Conservation (phyloP, 441 rosid genomes). For the Macaranga tanarius region DNA sequence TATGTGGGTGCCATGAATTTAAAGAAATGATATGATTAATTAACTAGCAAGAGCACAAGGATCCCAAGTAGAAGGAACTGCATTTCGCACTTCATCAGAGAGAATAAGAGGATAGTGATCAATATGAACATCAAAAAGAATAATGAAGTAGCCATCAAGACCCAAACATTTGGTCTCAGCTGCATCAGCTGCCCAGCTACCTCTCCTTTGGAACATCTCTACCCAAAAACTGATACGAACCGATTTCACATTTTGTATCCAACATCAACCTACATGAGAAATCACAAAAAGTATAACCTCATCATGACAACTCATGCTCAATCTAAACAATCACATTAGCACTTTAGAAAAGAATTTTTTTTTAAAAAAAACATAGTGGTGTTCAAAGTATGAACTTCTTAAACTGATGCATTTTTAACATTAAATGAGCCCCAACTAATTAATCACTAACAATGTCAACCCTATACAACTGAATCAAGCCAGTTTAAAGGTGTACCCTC, state of each 20-base stretch:
- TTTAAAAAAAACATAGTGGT: background rate
- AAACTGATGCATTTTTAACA: background rate
- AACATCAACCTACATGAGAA: constrained; percentile 60
- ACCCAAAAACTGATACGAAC: constrained; percentile 88
- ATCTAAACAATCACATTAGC: background rate
- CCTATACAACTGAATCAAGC: too few species aligned
- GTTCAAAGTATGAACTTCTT: background rate
- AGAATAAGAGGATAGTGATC: constrained; percentile 68
- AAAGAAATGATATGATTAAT: background rate
- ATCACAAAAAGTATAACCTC: constrained; percentile 38
- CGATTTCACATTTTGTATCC: constrained; percentile 92
- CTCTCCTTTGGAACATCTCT: too few species aligned
- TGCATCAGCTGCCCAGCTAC: constrained; percentile 79
- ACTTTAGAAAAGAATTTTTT: background rate
- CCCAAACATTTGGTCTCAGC: constrained; percentile 60
- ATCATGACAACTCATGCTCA: constrained; percentile 30
- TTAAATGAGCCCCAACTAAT: background rate
- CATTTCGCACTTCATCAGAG: constrained; percentile 53
- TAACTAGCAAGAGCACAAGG: constrained; percentile 76
- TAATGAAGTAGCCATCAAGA: constrained; percentile 63
- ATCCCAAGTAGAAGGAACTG: constrained; percentile 82
- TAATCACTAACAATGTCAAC: background rate
- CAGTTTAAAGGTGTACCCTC: too few species aligned
- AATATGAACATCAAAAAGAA: constrained; percentile 55
- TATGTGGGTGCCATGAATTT: background rate